These are phyloP conservation scores for Eragrostis curvula DNA, from an alignment of 176 grass and related monocot genomes.

Conservation along the genomic window DNA sequence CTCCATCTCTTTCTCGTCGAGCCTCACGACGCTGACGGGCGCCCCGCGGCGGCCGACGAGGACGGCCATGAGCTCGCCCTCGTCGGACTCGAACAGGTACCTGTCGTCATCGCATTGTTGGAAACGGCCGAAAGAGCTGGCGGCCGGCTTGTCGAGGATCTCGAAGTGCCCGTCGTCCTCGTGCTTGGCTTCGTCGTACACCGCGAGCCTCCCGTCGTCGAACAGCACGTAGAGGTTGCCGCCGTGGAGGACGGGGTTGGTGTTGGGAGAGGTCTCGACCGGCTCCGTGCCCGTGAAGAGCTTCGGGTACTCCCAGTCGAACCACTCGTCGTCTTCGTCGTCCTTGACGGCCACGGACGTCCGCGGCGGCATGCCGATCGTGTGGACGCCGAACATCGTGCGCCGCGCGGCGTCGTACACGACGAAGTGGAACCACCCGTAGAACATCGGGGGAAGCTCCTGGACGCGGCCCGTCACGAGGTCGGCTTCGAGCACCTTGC, in stretches of 20 bases:
- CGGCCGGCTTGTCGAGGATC: conserved; percentile 17
- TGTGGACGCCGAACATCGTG: conserved; percentile 1
- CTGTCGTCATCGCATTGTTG: background rate
- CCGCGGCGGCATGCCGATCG: background rate
- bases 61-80: conserved; percentile 18
- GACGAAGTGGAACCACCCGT: background rate
- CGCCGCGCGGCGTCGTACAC: background rate
- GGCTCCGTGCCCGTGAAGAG: background rate
- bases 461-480: background rate
- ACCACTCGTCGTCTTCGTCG: background rate
- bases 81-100: conserved; percentile 24
- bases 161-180: background rate
- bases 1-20: conserved; percentile 31
- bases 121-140: background rate
- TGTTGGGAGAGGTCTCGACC: background rate
- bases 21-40: conserved; percentile 2
- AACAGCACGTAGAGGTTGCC: conserved; percentile 7
- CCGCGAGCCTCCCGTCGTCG: background rate
- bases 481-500: background rate
- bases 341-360: background rate
- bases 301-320: background rate
- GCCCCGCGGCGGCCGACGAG: conserved; percentile 17
- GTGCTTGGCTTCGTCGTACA: background rate
- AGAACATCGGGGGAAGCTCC: background rate
- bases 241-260: conserved; percentile 26